A percentile compares a stretch with the other conserved stretches of the same genome.
These are phyloP conservation scores for Colletotrichum shisoi DNA, from an alignment of 2,329 filamentous ascomycete species.

Conservation along the genomic window DNA sequence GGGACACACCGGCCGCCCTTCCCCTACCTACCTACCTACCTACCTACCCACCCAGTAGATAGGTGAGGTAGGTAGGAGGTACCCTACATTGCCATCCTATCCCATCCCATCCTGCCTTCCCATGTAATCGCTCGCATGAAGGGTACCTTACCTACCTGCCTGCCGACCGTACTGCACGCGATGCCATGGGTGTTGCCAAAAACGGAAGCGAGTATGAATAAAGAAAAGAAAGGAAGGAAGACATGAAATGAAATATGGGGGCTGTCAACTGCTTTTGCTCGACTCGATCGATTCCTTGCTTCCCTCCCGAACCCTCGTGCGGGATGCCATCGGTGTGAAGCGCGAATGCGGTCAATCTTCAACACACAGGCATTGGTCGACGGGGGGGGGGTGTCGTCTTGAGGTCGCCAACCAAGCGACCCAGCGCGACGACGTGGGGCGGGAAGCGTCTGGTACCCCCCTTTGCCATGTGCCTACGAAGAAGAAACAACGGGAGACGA, in stretches of 20 bases:
- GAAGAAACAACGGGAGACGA: constrained; percentile 21
- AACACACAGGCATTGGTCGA: not conserved
- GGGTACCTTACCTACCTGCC: constrained; percentile 3
- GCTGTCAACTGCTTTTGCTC: not conserved
- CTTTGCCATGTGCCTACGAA: constrained; percentile 24
- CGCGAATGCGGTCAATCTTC: not conserved
- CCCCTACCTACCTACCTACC: constrained; percentile 1
- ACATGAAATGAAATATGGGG: constrained; percentile 2
- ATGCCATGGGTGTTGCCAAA: constrained; percentile 25
- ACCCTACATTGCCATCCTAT: constrained; percentile 3
- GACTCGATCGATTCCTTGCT: not conserved
- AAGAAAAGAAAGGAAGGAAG: constrained; percentile 14
- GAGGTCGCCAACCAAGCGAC: constrained; percentile 10
- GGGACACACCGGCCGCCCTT: constrained; percentile 9
- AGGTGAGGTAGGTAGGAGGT: too few species aligned
- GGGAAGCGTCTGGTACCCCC: constrained; percentile 16
- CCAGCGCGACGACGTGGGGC: constrained; percentile 16
- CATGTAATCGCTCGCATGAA: constrained; percentile 1
- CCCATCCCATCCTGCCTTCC: not conserved
- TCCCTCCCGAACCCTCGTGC: not conserved
- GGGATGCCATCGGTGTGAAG: not conserved
- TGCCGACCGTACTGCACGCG: constrained; percentile 20
- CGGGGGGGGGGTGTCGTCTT: not conserved
- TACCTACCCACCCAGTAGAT: too few species aligned
- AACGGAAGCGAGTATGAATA: not conserved